phyloP scores from a whole-genome alignment of 441 rosid genomes.

The Gossypium davidsonii region DNA sequence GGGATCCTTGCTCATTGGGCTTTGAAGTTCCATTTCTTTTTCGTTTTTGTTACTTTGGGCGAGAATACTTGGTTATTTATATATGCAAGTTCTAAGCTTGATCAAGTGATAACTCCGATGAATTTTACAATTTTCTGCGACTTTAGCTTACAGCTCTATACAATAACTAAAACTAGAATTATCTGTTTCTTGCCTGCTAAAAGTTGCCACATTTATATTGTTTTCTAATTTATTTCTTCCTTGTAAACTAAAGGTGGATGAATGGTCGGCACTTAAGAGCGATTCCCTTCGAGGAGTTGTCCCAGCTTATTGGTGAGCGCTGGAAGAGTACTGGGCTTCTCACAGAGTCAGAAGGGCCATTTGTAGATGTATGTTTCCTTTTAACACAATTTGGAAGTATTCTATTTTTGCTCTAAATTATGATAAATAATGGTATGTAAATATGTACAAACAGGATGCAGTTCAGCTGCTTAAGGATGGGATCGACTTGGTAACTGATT shows the following conservation, averaged over 20 bases:
- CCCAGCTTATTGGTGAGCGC: constrained; percentile 62
- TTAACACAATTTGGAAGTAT: not conserved
- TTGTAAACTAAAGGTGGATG: constrained; percentile 69
- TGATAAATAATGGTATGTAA: not conserved
- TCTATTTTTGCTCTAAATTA: not conserved
- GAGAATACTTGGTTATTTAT: not conserved
- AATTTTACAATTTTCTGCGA: not conserved
- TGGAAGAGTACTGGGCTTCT: constrained; percentile 72
- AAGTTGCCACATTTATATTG: not conserved
- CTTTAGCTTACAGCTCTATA: not conserved
- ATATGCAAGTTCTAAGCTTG: not conserved
- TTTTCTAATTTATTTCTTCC: constrained; percentile 11
- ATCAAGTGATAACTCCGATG: not conserved
- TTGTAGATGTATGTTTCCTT: constrained; percentile 56
- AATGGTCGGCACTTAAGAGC: constrained; percentile 83
- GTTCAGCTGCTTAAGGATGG: constrained; percentile 87
- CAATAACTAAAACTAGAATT: not conserved
- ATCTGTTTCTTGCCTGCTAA: not conserved
- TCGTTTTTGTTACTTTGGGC: not conserved
- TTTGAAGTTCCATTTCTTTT: not conserved
- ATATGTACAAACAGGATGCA: constrained; percentile 57
- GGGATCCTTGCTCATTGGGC: not conserved
- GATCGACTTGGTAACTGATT: constrained; percentile 81
- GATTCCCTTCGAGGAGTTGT: constrained; percentile 56
- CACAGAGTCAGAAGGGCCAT: constrained; percentile 51